Conservation (phyloP, 176 grass and related monocot genomes). For the Triticum monococcum region DNA sequence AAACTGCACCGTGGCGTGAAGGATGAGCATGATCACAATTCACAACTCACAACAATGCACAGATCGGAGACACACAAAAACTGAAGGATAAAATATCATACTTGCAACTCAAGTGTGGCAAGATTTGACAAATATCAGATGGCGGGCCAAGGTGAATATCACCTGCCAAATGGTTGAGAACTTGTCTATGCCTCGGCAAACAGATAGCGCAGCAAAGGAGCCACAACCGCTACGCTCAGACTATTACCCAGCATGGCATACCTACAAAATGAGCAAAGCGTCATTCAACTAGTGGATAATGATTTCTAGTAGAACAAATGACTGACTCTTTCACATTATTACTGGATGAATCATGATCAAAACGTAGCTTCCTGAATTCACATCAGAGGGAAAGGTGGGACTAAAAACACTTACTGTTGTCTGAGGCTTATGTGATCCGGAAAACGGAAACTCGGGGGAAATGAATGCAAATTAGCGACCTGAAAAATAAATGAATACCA, state of each 20-base stretch:
- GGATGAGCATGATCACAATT: not conserved
- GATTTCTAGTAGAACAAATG: slow-evolving; percentile 15
- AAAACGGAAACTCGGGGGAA: slow-evolving; percentile 75
- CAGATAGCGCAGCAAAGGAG: slow-evolving; percentile 69
- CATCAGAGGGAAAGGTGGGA: slow-evolving; percentile 9
- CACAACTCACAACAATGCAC: not conserved
- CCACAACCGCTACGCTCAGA: slow-evolving; percentile 81
- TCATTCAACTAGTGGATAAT: not conserved
- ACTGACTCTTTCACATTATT: not conserved
- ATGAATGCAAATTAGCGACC: slow-evolving; percentile 95
- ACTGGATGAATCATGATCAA: not conserved
- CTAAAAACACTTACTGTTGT: slow-evolving; percentile 66
- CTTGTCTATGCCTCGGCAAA: slow-evolving; percentile 51
- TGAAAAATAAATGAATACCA: slow-evolving; percentile 47
- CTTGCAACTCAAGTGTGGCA: not conserved
- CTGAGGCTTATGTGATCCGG: slow-evolving; percentile 59
- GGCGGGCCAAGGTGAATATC: not conserved
- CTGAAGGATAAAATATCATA: not conserved
- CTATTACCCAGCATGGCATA: slow-evolving; percentile 95
- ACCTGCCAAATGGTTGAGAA: not conserved
- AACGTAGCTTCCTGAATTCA: slow-evolving; percentile 6
- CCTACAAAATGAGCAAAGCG: slow-evolving; percentile 44
- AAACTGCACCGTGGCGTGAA: not conserved
- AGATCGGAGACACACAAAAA: not conserved
- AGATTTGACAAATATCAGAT: not conserved